Evolutionary conservation across 2,329 filamentous ascomycete genomes (phyloP).

Genomic region (Sporothrix mexicana): DNA sequence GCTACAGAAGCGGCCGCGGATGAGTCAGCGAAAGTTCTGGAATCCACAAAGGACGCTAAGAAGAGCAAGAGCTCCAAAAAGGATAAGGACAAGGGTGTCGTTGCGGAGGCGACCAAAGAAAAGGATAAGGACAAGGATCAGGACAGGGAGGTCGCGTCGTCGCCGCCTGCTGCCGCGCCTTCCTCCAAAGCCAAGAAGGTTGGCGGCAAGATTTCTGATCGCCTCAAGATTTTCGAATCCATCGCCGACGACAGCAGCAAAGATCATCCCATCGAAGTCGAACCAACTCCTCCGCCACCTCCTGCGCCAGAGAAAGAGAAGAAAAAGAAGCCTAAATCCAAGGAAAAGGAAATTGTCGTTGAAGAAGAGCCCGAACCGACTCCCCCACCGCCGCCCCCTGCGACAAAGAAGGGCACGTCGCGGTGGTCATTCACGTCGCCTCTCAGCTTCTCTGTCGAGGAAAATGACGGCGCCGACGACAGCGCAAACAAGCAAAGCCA

Average conservation of each 20-base stretch:
- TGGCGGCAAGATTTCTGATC: constrained; percentile 61
- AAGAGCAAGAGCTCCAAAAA: constrained; percentile 49
- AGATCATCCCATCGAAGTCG: constrained; percentile 32
- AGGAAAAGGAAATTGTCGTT: constrained; percentile 38
- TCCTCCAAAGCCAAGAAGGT: constrained; percentile 51
- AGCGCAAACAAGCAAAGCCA: constrained; percentile 35
- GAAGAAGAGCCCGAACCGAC: constrained; percentile 30
- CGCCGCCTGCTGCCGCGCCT: background rate
- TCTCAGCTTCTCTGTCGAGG: constrained; percentile 37
- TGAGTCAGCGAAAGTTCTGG: constrained; percentile 35
- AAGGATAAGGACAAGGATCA: constrained; percentile 28
- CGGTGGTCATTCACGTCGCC: constrained; percentile 37
- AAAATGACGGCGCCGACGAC: constrained; percentile 35
- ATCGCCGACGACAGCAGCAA: constrained; percentile 46
- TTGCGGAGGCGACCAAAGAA: constrained; percentile 31
- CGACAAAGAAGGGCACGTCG: constrained; percentile 33
- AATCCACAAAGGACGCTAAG: constrained; percentile 34
- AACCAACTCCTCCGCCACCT: constrained; percentile 43
- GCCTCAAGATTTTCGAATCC: constrained; percentile 62
- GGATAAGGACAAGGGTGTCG: constrained; percentile 35
- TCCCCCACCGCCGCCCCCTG: constrained; percentile 27
- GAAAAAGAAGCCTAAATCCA: constrained; percentile 36
- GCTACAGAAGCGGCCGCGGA: constrained; percentile 39
- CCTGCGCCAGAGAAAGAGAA: constrained; percentile 50
- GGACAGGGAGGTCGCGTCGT: constrained; percentile 23